phyloP scores from a whole-genome alignment of 495 filamentous ascomycete species.

The Penicillium paxilli region DNA sequence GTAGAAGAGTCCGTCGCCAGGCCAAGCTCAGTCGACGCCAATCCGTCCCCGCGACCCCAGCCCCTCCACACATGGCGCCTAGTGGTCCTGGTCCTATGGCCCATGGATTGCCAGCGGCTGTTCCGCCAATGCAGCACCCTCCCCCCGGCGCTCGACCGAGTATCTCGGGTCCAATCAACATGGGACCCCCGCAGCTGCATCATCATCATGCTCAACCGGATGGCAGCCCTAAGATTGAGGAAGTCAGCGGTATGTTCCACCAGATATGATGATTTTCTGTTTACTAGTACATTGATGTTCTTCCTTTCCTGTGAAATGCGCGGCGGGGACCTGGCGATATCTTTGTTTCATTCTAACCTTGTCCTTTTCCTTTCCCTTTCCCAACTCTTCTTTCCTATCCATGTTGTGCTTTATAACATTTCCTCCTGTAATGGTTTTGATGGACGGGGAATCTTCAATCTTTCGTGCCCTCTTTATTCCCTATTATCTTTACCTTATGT shows the following conservation, averaged over 20 bases:
- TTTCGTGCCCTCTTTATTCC: not conserved
- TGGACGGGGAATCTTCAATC: conserved; percentile 6
- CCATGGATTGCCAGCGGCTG: conserved; percentile 46
- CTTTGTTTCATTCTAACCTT: conserved; percentile 8
- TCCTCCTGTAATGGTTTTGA: conserved; percentile 1
- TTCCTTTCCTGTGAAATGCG: conserved; percentile 16
- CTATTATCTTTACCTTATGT: not conserved
- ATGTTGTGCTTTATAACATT: not conserved
- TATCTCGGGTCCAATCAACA: conserved; percentile 56
- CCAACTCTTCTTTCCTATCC: not conserved
- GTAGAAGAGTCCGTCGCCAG: conserved; percentile 87
- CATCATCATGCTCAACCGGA: conserved; percentile 82
- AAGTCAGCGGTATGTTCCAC: conserved; percentile 94
- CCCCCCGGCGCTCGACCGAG: conserved; percentile 47
- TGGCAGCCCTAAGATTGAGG: conserved; percentile 71
- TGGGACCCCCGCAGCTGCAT: conserved; percentile 67
- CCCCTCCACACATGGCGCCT: conserved; percentile 53
- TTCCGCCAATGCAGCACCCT: not conserved
- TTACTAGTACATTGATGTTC: conserved; percentile 20
- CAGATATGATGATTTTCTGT: conserved; percentile 55
- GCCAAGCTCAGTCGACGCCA: conserved; percentile 88
- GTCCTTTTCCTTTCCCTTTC: conserved; percentile 5
- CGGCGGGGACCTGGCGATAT: conserved; percentile 15
- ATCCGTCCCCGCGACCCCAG: conserved; percentile 42
- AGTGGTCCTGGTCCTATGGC: conserved; percentile 36